Conservation (phyloP, 2,329 filamentous ascomycete genomes). For the Neophaeococcomyces aloes region DNA sequence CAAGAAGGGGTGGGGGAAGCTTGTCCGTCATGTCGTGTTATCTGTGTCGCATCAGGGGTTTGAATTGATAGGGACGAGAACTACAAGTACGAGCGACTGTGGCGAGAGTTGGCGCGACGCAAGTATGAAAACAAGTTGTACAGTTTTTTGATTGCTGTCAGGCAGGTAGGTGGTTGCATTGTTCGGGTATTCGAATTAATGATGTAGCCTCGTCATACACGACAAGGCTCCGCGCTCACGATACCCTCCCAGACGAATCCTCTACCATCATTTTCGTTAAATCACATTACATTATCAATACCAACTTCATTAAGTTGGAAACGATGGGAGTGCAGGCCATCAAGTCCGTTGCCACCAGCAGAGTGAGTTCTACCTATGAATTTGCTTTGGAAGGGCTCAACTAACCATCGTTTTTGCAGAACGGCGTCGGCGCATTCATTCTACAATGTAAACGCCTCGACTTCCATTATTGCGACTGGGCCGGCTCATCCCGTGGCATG, state of each 20-base stretch:
- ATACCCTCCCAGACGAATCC: not conserved
- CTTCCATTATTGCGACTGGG: constrained; percentile 96
- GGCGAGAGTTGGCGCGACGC: not conserved
- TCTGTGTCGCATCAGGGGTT: not conserved
- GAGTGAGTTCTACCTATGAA: constrained; percentile 34
- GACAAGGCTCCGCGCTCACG: not conserved
- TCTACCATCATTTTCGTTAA: not conserved
- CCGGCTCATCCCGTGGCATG: constrained; percentile 88
- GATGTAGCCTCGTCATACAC: not conserved
- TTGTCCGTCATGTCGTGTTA: constrained; percentile 74
- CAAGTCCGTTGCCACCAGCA: constrained; percentile 44
- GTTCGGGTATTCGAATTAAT: constrained; percentile 1
- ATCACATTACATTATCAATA: not conserved
- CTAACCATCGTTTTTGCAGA: constrained; percentile 44
- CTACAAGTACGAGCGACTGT: too few species aligned
- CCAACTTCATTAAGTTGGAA: not conserved
- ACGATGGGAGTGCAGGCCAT: constrained; percentile 39
- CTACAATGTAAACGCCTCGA: constrained; percentile 93
- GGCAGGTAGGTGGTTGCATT: constrained; percentile 13
- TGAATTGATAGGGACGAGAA: not conserved
- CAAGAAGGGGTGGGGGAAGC: constrained; percentile 81
- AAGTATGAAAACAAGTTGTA: not conserved
- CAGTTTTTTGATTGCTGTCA: constrained; percentile 9
- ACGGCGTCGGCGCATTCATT: constrained; percentile 93
- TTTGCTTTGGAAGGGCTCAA: not conserved